Percentiles rank a stretch among this genome's conserved stretches.
Evolutionary conservation across 805 yeast species (phyloP).

Genomic region (Barnettozyma botsteinii): DNA sequence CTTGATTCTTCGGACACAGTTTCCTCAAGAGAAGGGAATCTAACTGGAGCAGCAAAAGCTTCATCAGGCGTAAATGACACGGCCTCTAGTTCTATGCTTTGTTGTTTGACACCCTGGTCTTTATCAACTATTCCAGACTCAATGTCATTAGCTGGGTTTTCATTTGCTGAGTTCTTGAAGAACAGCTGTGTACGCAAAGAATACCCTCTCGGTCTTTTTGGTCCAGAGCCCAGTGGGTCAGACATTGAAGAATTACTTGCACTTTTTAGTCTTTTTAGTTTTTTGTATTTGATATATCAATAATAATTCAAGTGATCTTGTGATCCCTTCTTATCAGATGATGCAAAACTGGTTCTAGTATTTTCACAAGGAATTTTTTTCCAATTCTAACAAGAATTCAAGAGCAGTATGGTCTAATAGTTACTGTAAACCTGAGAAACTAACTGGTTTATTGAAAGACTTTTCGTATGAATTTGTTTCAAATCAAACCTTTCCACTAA

Average conservation of each 20-base stretch:
- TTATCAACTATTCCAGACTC: conserved; percentile 16
- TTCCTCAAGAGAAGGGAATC: conserved; percentile 3
- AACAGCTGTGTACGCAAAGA: conserved; percentile 63
- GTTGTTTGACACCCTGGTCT: conserved; percentile 26
- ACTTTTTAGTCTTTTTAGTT: too few species aligned
- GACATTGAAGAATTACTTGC: not conserved
- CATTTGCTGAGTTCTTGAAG: conserved; percentile 31
- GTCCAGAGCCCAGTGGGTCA: not conserved
- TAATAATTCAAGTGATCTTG: too few species aligned
- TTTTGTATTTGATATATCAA: too few species aligned
- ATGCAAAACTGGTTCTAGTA: too few species aligned
- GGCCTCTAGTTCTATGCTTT: conserved; percentile 5
- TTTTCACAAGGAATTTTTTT: too few species aligned
- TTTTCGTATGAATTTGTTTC: too few species aligned
- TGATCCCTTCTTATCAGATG: not conserved
- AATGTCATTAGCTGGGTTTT: conserved; percentile 3
- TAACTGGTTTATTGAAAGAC: too few species aligned
- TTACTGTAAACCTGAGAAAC: too few species aligned
- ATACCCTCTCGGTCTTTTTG: conserved; percentile 52
- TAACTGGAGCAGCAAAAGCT: not conserved
- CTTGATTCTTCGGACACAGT: conserved; percentile 22
- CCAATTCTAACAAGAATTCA: too few species aligned
- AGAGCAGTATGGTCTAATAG: too few species aligned
- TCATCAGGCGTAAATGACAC: conserved; percentile 1
- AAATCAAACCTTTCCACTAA: too few species aligned